phyloP scores from a whole-genome alignment of 441 rosid species.

The Adansonia gregorii region DNA sequence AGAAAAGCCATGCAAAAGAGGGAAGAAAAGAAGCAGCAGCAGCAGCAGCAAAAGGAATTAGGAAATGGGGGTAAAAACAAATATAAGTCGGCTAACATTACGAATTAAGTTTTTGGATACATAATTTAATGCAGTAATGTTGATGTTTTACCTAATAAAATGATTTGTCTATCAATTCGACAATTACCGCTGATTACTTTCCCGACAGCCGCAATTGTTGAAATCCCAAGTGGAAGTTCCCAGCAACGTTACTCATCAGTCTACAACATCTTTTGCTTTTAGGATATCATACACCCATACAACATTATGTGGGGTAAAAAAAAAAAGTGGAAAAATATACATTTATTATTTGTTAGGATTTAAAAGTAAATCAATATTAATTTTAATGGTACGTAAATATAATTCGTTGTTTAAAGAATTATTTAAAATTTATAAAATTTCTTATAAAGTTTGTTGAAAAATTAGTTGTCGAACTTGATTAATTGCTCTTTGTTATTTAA shows the following conservation, averaged over 20 bases:
- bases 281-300: too few relatives aligned
- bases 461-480: too few relatives aligned
- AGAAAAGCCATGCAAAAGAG: neutral
- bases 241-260: neutral
- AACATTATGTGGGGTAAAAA: too few relatives aligned
- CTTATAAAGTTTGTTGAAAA: neutral
- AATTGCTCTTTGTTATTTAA: neutral
- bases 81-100: neutral
- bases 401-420: neutral
- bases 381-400: neutral
- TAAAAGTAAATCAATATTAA: too few relatives aligned
- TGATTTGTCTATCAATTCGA: neutral
- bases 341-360: too few relatives aligned
- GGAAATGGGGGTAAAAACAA: neutral
- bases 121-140: neutral
- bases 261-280: neutral
- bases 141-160: neutral
- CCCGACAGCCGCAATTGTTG: conserved; percentile 32
- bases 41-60: neutral
- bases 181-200: neutral
- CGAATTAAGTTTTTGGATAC: neutral
- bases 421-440: neutral
- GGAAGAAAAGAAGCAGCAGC: neutral
- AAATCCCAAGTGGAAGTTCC: neutral
- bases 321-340: too few relatives aligned